phyloP scores from a whole-genome alignment of 169 alveolate species.

The Plasmodium billcollinsi region DNA sequence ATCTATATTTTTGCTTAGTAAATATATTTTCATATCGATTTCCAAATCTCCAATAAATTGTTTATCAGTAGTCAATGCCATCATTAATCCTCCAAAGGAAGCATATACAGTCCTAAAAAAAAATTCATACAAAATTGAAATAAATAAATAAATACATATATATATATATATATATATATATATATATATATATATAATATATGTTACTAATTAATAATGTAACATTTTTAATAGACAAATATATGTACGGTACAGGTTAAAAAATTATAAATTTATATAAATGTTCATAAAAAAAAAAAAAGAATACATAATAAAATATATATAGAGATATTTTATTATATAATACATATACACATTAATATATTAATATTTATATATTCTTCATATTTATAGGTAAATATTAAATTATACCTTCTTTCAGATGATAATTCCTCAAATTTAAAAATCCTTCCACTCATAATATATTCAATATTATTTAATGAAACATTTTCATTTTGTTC shows the following conservation, averaged over 20 bases:
- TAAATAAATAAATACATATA: conserved; percentile 9
- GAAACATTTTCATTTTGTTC: conserved; percentile 72
- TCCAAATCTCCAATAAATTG: conserved; percentile 92
- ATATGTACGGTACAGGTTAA: too few relatives aligned
- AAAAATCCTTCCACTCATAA: conserved; percentile 93
- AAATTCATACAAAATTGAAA: conserved; percentile 1
- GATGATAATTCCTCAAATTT: conserved; percentile 92
- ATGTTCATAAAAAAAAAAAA: too few relatives aligned
- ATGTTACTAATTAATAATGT: too few relatives aligned
- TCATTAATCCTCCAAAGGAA: conserved; percentile 93
- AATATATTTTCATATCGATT: conserved; percentile 91
- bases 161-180: conserved; percentile 1
- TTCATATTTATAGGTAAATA: neutral
- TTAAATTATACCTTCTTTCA: conserved; percentile 86
- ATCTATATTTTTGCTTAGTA: conserved; percentile 83
- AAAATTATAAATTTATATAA: too few relatives aligned
- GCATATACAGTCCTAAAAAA: conserved; percentile 86
- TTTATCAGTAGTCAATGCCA: conserved; percentile 94
- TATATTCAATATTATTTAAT: conserved; percentile 91
- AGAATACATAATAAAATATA: too few relatives aligned
- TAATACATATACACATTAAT: too few relatives aligned
- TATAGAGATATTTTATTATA: too few relatives aligned
- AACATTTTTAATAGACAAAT: too few relatives aligned
- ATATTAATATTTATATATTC: too few relatives aligned
- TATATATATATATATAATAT: neutral